phyloP scores from a whole-genome alignment of 176 grass and related monocot genomes.

The Cenchrus americanus region DNA sequence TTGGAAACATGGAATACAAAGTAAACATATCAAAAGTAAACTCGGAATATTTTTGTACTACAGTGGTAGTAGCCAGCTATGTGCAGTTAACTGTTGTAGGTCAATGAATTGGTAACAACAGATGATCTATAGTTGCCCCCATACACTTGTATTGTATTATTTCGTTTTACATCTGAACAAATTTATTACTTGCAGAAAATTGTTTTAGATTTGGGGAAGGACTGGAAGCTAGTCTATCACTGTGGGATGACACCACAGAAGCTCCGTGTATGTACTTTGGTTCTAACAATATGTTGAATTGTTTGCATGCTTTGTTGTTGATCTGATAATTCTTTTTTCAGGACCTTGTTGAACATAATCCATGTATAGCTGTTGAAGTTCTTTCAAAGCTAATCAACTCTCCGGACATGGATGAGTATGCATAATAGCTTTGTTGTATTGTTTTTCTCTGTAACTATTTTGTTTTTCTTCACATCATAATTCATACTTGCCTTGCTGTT shows the following conservation, averaged over 20 bases:
- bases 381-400: slow-evolving; percentile 90
- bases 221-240: slow-evolving; percentile 90
- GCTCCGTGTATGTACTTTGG: slow-evolving; percentile 68
- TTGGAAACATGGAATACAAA: slow-evolving; percentile 10
- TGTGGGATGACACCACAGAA: slow-evolving; percentile 84
- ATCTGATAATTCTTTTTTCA: slow-evolving; percentile 51
- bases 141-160: slow-evolving; percentile 12
- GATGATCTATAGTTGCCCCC: slow-evolving; percentile 6
- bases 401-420: slow-evolving; percentile 80
- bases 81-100: not conserved
- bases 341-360: slow-evolving; percentile 98
- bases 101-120: slow-evolving; percentile 12
- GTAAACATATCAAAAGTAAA: not conserved
- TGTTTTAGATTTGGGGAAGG: slow-evolving; percentile 66
- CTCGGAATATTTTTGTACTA: not conserved
- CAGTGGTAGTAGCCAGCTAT: not conserved
- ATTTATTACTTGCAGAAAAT: slow-evolving; percentile 70
- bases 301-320: slow-evolving; percentile 21
- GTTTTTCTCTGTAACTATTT: slow-evolving; percentile 21
- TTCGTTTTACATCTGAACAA: slow-evolving; percentile 26
- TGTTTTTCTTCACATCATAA: slow-evolving; percentile 22
- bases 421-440: slow-evolving; percentile 33
- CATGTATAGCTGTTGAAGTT: slow-evolving; percentile 77
- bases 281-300: slow-evolving; percentile 30
- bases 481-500: slow-evolving; percentile 39